Percentiles rank a stretch among this genome's conserved stretches.
These are phyloP conservation scores for Candida ortonii DNA, from an alignment of 805 yeast genomes.

Conservation along the genomic window DNA sequence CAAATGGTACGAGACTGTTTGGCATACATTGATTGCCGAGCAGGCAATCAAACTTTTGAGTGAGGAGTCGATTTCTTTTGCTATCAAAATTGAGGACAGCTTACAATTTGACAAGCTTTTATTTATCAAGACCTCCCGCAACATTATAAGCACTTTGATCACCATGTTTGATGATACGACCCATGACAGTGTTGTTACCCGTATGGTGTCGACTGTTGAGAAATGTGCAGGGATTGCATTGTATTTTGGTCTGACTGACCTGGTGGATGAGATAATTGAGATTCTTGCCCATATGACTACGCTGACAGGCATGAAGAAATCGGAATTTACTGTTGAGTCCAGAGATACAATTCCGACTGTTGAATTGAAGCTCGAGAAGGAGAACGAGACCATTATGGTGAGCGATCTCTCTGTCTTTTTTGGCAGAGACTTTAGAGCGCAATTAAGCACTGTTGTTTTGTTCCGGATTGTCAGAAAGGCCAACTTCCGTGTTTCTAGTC, in stretches of 20 bases:
- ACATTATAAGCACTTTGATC: constrained; percentile 68
- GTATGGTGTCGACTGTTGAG: constrained; percentile 85
- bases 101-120: constrained; percentile 69
- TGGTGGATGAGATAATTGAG: constrained; percentile 66
- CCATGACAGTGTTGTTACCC: constrained; percentile 84
- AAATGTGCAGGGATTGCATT: constrained; percentile 78
- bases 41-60: constrained; percentile 33
- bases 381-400: constrained; percentile 62
- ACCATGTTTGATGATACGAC: constrained; percentile 82
- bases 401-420: constrained; percentile 78
- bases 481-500: constrained; percentile 42
- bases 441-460: constrained; percentile 79
- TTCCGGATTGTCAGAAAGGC: constrained; percentile 71
- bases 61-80: constrained; percentile 8
- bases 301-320: constrained; percentile 43
- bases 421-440: constrained; percentile 91
- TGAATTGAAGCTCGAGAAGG: constrained; percentile 48
- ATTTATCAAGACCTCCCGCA: constrained; percentile 61
- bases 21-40: constrained; percentile 67
- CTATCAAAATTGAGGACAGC: constrained; percentile 18
- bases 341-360: constrained; percentile 45
- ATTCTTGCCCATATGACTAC: constrained; percentile 68
- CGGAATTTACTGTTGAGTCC: constrained; percentile 27
- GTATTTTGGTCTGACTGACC: constrained; percentile 50
- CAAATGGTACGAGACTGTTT: constrained; percentile 84